phyloP scores from a whole-genome alignment of 2,329 filamentous ascomycete genomes.

The Helicocarpus griseus region DNA sequence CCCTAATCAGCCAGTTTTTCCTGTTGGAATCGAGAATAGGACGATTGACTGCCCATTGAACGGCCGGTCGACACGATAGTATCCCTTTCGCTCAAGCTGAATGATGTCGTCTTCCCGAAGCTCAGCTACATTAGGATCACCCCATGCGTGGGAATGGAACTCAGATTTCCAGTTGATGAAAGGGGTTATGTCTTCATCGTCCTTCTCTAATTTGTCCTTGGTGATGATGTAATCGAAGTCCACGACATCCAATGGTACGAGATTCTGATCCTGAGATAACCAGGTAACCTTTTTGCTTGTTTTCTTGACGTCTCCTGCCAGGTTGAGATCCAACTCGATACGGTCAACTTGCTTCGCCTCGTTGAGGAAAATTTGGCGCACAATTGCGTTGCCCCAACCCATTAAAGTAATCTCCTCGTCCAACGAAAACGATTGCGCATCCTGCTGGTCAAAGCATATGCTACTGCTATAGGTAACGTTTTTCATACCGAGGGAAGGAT shows the following conservation, averaged over 20 bases:
- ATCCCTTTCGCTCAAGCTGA: constrained; percentile 80
- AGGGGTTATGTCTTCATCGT: constrained; percentile 65
- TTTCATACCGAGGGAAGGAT: constrained; percentile 73
- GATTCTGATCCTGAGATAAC: constrained; percentile 62
- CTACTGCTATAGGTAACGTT: constrained; percentile 68
- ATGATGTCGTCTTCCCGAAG: constrained; percentile 77
- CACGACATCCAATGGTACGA: constrained; percentile 65
- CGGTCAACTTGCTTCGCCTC: constrained; percentile 11
- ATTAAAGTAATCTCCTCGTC: constrained; percentile 92
- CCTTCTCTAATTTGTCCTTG: constrained; percentile 76
- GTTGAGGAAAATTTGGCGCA: constrained; percentile 13
- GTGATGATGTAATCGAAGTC: constrained; percentile 80
- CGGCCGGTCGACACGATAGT: constrained; percentile 30
- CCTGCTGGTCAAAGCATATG: constrained; percentile 75
- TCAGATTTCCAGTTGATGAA: constrained; percentile 65
- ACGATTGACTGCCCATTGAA: constrained; percentile 46
- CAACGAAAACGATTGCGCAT: constrained; percentile 69
- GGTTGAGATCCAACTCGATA: constrained; percentile 66
- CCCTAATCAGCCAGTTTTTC: constrained; percentile 35
- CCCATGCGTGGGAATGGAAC: constrained; percentile 58
- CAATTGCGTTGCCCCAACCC: constrained; percentile 38
- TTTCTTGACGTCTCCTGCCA: constrained; percentile 77
- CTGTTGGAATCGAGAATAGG: constrained; percentile 52
- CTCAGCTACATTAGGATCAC: constrained; percentile 63
- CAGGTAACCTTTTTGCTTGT: constrained; percentile 88